Percentiles rank a stretch among this genome's conserved stretches.
Conservation (phyloP, 805 yeast species). For the Kregervanrija delftensis region DNA sequence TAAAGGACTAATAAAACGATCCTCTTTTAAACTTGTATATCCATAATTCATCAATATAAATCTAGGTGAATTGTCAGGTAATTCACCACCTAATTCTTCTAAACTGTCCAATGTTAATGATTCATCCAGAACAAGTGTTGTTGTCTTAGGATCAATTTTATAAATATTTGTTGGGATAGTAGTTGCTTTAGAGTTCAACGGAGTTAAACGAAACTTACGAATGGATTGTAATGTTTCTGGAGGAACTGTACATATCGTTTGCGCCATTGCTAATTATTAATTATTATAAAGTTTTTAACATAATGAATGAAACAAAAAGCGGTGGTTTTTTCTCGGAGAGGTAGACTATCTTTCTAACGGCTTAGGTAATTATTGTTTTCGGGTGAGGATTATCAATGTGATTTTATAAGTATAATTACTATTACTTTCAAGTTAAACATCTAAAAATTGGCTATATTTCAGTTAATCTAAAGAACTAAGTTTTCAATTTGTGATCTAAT, state of each 20-base stretch:
- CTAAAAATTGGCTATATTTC: too few species aligned
- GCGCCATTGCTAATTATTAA: slow-evolving; percentile 26
- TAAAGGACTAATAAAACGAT: slow-evolving; percentile 65
- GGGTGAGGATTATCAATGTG: too few species aligned
- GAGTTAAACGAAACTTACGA: slow-evolving; percentile 63
- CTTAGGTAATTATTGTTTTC: too few species aligned
- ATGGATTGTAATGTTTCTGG: slow-evolving; percentile 53
- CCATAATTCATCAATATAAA: slow-evolving; percentile 76
- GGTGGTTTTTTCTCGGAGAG: too few species aligned
- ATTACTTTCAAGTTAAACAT: too few species aligned
- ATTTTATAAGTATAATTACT: too few species aligned
- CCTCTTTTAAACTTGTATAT: slow-evolving; percentile 39
- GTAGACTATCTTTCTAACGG: too few species aligned
- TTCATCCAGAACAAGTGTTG: slow-evolving; percentile 44
- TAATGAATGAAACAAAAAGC: not conserved
- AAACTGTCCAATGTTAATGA: slow-evolving; percentile 38
- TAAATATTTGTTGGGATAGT: slow-evolving; percentile 56
- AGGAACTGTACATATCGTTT: slow-evolving; percentile 55
- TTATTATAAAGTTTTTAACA: not conserved
- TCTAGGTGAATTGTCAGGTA: slow-evolving; percentile 80
- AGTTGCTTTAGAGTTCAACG: slow-evolving; percentile 51
- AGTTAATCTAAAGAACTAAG: too few species aligned
- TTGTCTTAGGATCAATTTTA: slow-evolving; percentile 47
- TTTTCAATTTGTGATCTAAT: too few species aligned
- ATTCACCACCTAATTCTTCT: slow-evolving; percentile 62